Evolutionary conservation across 2,329 filamentous ascomycete genomes (phyloP).

Genomic region (Diplodia sapinea): DNA sequence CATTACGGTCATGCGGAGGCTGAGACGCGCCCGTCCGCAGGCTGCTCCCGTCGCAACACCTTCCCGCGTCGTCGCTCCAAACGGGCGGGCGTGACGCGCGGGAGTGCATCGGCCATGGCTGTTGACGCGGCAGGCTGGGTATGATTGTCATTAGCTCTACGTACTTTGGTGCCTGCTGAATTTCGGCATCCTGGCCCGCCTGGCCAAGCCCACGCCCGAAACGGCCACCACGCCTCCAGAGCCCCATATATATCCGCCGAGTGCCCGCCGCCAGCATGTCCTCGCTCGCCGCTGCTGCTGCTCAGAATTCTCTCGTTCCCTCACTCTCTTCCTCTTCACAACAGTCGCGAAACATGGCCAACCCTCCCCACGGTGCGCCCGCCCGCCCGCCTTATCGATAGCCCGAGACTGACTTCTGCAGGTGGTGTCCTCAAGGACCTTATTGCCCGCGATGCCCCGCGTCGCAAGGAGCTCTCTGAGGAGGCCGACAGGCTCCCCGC

Average conservation of each 20-base stretch:
- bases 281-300: conserved; percentile 25
- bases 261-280: conserved; percentile 18
- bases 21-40: conserved; percentile 19
- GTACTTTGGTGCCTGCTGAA: conserved; percentile 22
- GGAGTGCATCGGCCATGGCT: conserved; percentile 24
- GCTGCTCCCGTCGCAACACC: conserved; percentile 24
- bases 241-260: conserved; percentile 30
- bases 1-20: not conserved
- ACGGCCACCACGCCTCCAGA: conserved; percentile 24
- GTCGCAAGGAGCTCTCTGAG: conserved; percentile 75
- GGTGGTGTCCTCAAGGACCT: conserved; percentile 98
- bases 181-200: conserved; percentile 30
- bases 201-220: conserved; percentile 15
- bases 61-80: conserved; percentile 12
- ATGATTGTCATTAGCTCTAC: conserved; percentile 32
- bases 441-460: conserved; percentile 86
- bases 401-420: conserved; percentile 39
- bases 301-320: conserved; percentile 13
- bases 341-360: conserved; percentile 51
- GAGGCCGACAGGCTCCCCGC: conserved; percentile 89
- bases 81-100: conserved; percentile 5
- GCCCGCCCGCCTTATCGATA: conserved; percentile 12
- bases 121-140: conserved; percentile 27
- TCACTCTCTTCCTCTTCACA: conserved; percentile 13
- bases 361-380: conserved; percentile 57